Percentiles rank a stretch among this genome's conserved stretches.
Conservation (phyloP, 345 rosid genomes). For the Draba incana region DNA sequence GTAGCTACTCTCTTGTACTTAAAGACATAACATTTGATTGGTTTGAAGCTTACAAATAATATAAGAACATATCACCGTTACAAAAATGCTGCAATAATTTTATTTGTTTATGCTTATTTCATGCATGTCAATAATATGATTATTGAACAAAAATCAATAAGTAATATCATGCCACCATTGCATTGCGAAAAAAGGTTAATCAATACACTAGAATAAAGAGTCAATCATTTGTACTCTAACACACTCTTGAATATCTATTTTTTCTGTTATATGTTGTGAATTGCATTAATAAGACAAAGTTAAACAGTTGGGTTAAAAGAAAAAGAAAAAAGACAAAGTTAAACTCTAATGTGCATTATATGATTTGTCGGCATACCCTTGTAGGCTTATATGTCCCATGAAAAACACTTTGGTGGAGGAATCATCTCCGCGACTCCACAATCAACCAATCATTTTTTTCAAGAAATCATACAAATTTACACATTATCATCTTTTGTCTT, state of each 20-base stretch:
- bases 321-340: no score
- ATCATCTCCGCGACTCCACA: slow-evolving; percentile 21
- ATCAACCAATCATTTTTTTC: slow-evolving; percentile 21
- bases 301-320: no score
- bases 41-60: slow-evolving; percentile 30
- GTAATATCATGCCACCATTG: slow-evolving; percentile 37
- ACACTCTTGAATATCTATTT: slow-evolving; percentile 35
- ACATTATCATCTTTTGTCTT: neutral
- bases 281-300: slow-evolving; percentile 31
- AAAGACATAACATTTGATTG: slow-evolving; percentile 36
- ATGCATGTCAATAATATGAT: slow-evolving; percentile 37
- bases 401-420: slow-evolving; percentile 22
- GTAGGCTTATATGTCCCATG: slow-evolving; percentile 34
- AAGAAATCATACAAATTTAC: neutral
- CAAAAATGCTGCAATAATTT: slow-evolving; percentile 25
- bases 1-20: slow-evolving; percentile 34
- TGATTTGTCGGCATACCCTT: slow-evolving; percentile 27
- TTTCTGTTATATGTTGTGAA: slow-evolving; percentile 7
- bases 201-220: slow-evolving; percentile 30
- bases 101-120: slow-evolving; percentile 23
- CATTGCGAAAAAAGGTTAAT: slow-evolving; percentile 24
- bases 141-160: slow-evolving; percentile 14
- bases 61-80: slow-evolving; percentile 34
- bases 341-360: slow-evolving; percentile 31
- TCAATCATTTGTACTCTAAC: slow-evolving; percentile 39